phyloP scores from a whole-genome alignment of 257 asterid genomes.

The Handroanthus guayacan region DNA sequence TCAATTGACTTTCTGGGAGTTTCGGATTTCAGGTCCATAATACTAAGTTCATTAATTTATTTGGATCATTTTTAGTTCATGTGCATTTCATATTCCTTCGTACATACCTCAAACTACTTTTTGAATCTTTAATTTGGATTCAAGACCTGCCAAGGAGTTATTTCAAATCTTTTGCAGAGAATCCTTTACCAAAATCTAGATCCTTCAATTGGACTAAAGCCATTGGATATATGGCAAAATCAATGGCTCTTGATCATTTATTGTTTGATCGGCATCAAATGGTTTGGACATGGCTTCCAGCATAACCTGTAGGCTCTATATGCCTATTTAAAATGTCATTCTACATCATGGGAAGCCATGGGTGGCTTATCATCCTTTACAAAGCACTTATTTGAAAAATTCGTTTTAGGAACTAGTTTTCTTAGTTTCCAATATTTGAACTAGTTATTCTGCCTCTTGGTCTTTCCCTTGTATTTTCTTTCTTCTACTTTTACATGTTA shows the following conservation, averaged over 20 bases:
- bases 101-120: background rate
- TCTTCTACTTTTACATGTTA: too few relatives aligned
- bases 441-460: background rate
- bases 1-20: too few relatives aligned
- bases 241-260: too few relatives aligned
- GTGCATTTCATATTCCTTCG: background rate
- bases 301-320: too few relatives aligned
- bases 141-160: background rate
- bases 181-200: background rate
- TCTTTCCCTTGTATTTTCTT: background rate
- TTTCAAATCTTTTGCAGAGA: background rate
- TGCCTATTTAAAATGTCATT: too few relatives aligned
- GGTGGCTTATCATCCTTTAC: background rate
- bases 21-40: too few relatives aligned
- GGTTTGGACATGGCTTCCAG: too few relatives aligned
- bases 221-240: background rate
- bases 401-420: background rate
- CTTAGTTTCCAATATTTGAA: background rate
- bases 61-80: too few relatives aligned
- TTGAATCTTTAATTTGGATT: background rate
- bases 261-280: background rate
- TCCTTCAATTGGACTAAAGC: background rate
- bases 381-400: background rate
- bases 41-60: too few relatives aligned
- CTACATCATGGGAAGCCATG: background rate